Base-by-base conservation (phyloP, 305 asterid genomes). In the Fraxinus baroniana region DNA sequence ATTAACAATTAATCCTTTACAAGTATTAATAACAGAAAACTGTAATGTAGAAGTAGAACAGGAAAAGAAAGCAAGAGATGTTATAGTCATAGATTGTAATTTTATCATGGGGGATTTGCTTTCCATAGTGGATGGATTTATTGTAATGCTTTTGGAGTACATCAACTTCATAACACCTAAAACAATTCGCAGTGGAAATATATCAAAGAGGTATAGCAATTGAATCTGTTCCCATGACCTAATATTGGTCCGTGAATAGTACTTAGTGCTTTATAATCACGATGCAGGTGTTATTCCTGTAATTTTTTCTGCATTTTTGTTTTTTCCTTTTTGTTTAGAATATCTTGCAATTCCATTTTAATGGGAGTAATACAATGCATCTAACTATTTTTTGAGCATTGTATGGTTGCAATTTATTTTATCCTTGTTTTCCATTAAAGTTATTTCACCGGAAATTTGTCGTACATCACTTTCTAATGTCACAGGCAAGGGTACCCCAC, bases 401-500 rank as follows among this genome's bases (percentile, higher is more conserved):
- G 4, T 26, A 24, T 66, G 74, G 8, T 24, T 64, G 6, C 74
- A 13, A 12, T 41, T 44, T 81, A n/a, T 78, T 46, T 20, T 52
- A 24, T 22, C 62, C n/a, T 35, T 22, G 8, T 80, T 17, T 55
- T 30, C 22, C 28, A 68, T 24, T 33, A 81, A 71, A 57, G 46
- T 32, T 82, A 3, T 52, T 9, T 74, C 37, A 68, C 75, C 20
- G 71, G 81, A 78, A 79, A 80, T 7, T 79, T 2, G 66, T 79
- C 28, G 52, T 13, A 62, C 32, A 12, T 74, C 57, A 74, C 49
- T 84, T 10, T 76, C 74, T 71, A 37, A 57, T 76, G 30, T 80
- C 80, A 76, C 91, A 95, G 98, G 97, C 77, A 93, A 85, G 66
- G 98, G 95, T 80, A 84, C 74, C 79, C 97, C 98, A 12, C 80